Conservation (phyloP, 352 stramenopile genomes). For the Phytophthora fragariae region DNA sequence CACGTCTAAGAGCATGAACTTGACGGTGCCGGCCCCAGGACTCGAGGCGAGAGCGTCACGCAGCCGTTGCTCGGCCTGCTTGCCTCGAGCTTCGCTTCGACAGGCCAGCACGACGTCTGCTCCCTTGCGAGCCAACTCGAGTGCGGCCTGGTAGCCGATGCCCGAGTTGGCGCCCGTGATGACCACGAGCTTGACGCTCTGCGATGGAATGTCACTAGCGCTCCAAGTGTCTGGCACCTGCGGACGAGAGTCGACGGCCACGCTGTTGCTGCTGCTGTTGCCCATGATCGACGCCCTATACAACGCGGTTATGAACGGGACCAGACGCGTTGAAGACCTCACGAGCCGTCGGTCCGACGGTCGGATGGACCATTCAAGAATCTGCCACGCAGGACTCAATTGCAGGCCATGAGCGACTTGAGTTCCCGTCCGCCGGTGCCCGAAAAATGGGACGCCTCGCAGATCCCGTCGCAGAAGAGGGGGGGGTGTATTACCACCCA, state of each 20-base stretch:
- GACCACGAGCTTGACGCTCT: background rate
- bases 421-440: constrained; percentile 19
- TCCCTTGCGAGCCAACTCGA: too few species aligned
- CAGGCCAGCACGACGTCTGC: constrained; percentile 3
- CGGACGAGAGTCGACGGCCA: background rate
- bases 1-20: constrained; percentile 65
- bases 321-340: background rate
- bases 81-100: constrained; percentile 34
- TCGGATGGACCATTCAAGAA: background rate
- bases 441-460: constrained; percentile 34
- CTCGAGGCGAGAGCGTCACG: constrained; percentile 11
- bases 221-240: background rate
- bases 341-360: background rate
- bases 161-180: too few species aligned
- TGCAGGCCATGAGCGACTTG: constrained; percentile 5
- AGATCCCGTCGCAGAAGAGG: constrained; percentile 29
- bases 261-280: constrained; percentile 14
- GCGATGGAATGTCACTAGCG: background rate
- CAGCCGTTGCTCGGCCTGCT: constrained; percentile 34
- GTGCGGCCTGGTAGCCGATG: too few species aligned
- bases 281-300: constrained; percentile 7
- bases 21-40: constrained; percentile 33
- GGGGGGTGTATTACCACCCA: too few species aligned
- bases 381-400: background rate
- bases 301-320: background rate